A percentile compares a stretch with the other conserved stretches of the same genome.
Conservation (phyloP, 495 filamentous ascomycete species). For the Hypoxylon fuscum region DNA sequence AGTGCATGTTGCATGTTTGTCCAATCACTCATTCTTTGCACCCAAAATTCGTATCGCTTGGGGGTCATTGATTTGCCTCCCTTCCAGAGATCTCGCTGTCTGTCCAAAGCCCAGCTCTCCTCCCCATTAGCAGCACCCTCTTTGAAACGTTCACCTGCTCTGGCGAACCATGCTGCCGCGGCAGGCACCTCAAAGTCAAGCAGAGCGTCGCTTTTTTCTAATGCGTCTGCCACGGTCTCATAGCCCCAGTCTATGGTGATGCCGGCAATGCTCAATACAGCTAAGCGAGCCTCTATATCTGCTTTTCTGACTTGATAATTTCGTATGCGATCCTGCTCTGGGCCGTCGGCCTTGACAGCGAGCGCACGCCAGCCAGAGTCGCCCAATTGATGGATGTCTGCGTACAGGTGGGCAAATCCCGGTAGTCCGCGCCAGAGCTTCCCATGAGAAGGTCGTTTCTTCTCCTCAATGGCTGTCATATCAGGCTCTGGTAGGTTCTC, state of each 20-base stretch:
- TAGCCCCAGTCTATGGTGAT: constrained; percentile 19
- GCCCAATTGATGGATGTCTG: not conserved
- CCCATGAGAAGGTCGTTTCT: not conserved
- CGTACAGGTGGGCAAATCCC: constrained; percentile 5
- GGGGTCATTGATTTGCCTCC: not conserved
- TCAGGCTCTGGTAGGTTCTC: constrained; percentile 9
- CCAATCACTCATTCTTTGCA: not conserved
- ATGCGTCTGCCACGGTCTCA: constrained; percentile 21
- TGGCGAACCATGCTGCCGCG: constrained; percentile 4
- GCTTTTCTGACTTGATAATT: constrained; percentile 1
- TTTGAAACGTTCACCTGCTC: not conserved
- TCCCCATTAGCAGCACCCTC: constrained; percentile 10
- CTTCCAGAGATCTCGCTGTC: constrained; percentile 6
- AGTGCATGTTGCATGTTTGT: not conserved
- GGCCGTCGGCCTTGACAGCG: not conserved
- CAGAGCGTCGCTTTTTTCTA: constrained; percentile 15
- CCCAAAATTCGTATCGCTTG: constrained; percentile 8
- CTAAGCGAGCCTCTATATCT: constrained; percentile 5
- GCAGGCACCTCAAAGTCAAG: constrained; percentile 18
- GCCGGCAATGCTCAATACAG: not conserved
- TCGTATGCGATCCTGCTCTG: not conserved
- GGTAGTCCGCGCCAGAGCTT: constrained; percentile 13
- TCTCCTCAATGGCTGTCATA: not conserved
- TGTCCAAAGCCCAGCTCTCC: constrained; percentile 12
- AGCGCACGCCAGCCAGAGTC: not conserved